Percentiles rank a stretch among this genome's conserved stretches.
These are phyloP conservation scores for Mycena haematopus DNA, from an alignment of 768 basidiomycete genomes.

Conservation along the genomic window DNA sequence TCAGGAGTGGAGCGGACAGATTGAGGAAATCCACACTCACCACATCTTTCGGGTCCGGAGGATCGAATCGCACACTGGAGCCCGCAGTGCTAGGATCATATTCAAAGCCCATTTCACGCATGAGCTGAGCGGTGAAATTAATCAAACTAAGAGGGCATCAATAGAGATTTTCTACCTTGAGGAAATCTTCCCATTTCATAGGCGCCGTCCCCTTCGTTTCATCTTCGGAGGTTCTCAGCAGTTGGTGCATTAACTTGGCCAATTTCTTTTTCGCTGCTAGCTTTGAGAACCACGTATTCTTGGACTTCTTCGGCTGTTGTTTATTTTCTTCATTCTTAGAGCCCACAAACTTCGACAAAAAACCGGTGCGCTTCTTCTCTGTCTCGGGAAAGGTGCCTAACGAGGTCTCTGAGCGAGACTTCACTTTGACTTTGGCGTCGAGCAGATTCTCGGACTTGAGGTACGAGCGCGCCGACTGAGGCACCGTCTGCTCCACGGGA, in stretches of 20 bases:
- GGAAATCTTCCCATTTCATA: constrained; percentile 83
- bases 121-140: constrained; percentile 51
- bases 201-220: constrained; percentile 58
- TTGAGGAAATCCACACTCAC: constrained; percentile 38
- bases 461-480: constrained; percentile 77
- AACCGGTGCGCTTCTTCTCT: constrained; percentile 44
- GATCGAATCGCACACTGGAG: constrained; percentile 83
- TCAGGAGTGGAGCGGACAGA: background rate
- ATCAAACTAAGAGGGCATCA: background rate
- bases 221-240: constrained; percentile 62
- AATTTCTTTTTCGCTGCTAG: constrained; percentile 60
- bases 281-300: constrained; percentile 60
- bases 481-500: constrained; percentile 54
- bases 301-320: constrained; percentile 48
- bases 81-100: constrained; percentile 80
- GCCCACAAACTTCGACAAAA: constrained; percentile 57
- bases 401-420: constrained; percentile 67
- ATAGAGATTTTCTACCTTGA: constrained; percentile 57
- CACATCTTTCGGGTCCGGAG: constrained; percentile 59
- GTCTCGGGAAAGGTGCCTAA: constrained; percentile 52
- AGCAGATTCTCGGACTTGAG: constrained; percentile 57
- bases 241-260: constrained; percentile 64
- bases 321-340: constrained; percentile 41
- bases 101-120: constrained; percentile 80
- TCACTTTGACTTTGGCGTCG: constrained; percentile 66